Evolutionary conservation across 306 rosid genomes (phyloP).

Genomic region (Astragalus glycyphyllos): DNA sequence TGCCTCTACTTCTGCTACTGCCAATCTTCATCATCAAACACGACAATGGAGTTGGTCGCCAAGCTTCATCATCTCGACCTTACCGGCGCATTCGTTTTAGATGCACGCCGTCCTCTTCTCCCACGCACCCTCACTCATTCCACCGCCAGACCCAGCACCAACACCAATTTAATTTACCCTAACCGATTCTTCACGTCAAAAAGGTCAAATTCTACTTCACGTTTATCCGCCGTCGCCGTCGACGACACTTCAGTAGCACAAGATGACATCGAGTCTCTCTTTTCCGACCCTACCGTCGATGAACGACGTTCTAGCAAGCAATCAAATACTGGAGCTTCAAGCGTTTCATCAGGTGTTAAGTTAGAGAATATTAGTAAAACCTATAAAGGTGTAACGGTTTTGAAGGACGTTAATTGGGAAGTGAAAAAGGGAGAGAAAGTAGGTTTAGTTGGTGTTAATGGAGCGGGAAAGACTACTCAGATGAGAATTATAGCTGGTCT

Average conservation of each 20-base stretch:
- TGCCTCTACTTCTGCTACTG: neutral
- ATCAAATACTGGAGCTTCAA: slow-evolving; percentile 66
- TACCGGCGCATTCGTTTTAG: slow-evolving; percentile 62
- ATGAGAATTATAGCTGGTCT: slow-evolving; percentile 88
- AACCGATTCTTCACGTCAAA: slow-evolving; percentile 38
- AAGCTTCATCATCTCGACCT: slow-evolving; percentile 79
- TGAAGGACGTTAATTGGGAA: slow-evolving; percentile 87
- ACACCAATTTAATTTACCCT: slow-evolving; percentile 42
- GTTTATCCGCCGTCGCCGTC: slow-evolving; percentile 57
- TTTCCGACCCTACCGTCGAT: slow-evolving; percentile 55
- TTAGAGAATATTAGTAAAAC: slow-evolving; percentile 73
- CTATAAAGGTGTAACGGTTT: slow-evolving; percentile 79
- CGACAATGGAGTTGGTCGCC: slow-evolving; percentile 64
- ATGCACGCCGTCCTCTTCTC: slow-evolving; percentile 47
- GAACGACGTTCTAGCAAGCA: slow-evolving; percentile 52
- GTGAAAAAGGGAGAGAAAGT: slow-evolving; percentile 93
- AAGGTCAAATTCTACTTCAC: slow-evolving; percentile 36
- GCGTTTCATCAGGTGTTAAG: slow-evolving; percentile 81
- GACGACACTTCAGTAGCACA: slow-evolving; percentile 43
- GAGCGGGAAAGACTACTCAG: slow-evolving; percentile 96
- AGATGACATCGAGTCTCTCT: slow-evolving; percentile 75
- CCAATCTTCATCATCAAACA: neutral
- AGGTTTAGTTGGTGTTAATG: slow-evolving; percentile 92
- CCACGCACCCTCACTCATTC: slow-evolving; percentile 42
- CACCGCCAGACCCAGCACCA: neutral